Evolutionary conservation across 2,329 filamentous ascomycete genomes (phyloP).

Genomic region (Pseudopyricularia javanii): DNA sequence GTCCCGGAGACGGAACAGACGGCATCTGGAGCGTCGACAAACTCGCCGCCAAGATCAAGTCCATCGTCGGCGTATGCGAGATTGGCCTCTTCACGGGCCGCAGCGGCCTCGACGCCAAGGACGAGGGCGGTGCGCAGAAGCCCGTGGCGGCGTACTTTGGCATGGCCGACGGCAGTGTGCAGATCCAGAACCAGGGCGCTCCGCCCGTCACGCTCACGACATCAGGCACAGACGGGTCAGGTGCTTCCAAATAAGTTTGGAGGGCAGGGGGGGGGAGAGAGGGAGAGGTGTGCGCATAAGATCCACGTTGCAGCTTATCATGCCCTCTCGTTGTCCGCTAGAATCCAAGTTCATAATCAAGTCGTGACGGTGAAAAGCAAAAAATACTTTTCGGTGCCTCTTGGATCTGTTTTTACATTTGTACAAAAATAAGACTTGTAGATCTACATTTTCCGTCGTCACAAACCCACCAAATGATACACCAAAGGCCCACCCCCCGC

Average conservation of each 20-base stretch:
- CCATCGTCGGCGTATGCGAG: constrained; percentile 77
- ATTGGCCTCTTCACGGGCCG: constrained; percentile 81
- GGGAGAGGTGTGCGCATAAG: not conserved
- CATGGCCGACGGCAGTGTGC: constrained; percentile 62
- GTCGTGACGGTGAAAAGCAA: not conserved
- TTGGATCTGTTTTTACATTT: not conserved
- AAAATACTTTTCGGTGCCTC: not conserved
- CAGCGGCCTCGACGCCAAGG: constrained; percentile 56
- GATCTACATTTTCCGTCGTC: not conserved
- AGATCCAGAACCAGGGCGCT: constrained; percentile 23
- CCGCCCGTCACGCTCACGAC: constrained; percentile 1
- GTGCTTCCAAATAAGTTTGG: not conserved
- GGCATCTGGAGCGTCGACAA: constrained; percentile 71
- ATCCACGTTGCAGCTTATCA: too few species aligned
- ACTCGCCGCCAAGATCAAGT: constrained; percentile 63
- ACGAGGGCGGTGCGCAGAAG: constrained; percentile 65
- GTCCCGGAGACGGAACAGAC: constrained; percentile 32
- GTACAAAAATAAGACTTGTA: not conserved
- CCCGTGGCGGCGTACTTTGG: constrained; percentile 93
- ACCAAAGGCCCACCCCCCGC: not conserved
- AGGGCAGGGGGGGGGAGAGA: not conserved
- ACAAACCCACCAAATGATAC: not conserved
- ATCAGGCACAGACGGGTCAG: not conserved
- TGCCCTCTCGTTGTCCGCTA: too few species aligned
- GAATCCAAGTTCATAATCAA: too few species aligned